Evolutionary conservation across 352 stramenopile genomes (phyloP), one percentile per base, ranked within the genome.

Genomic region (Phytophthora sansomeana): DNA sequence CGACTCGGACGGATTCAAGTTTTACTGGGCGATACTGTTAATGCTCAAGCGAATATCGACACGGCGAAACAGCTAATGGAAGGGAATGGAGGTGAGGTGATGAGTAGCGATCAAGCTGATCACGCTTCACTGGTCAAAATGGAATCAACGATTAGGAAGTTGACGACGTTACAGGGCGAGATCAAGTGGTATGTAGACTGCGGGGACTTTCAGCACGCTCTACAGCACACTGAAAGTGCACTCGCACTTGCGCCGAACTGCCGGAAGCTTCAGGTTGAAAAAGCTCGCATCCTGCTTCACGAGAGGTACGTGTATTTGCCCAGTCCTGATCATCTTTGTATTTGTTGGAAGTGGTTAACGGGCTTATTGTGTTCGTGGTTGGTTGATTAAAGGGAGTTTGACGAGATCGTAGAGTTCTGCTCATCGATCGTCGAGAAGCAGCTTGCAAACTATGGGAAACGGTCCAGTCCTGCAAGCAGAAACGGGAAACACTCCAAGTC

Each of bases 1-100:
- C 80, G 88, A 6, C 56, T 92, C 7, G 77, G 74, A 5, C 77
- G 83, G n/a, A 86, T 93, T 47, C 83, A 92, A 69, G 58, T 95
- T 0, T 63, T 92, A 53, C 54, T 91, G 3, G 88, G 86, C 1
- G 81, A 95, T 49, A 66, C 79, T 21, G 54, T 63, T 10, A 67
- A 80, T 16, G 85, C 86, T 1, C 85, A 85, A 62, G 63, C 81
- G 21, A 90, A 78, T 46, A 43, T 87, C 11, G 48, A 58, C 8
- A 87, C 71, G 2, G 80, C 83, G 1, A 83, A 80, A 29, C 56
- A 87, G 17, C 58, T 91, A 9, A 67, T 78, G 67, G 56, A 72
- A 63, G 49, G 26, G 1, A 14, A 51, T 36, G 29, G 57, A 7
- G 36, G 56, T 11, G 49, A 75, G 63, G 21, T 68, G 8, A 46